Evolutionary conservation across 2,329 filamentous ascomycete genomes (phyloP).

Genomic region (Penicillium frequentans): DNA sequence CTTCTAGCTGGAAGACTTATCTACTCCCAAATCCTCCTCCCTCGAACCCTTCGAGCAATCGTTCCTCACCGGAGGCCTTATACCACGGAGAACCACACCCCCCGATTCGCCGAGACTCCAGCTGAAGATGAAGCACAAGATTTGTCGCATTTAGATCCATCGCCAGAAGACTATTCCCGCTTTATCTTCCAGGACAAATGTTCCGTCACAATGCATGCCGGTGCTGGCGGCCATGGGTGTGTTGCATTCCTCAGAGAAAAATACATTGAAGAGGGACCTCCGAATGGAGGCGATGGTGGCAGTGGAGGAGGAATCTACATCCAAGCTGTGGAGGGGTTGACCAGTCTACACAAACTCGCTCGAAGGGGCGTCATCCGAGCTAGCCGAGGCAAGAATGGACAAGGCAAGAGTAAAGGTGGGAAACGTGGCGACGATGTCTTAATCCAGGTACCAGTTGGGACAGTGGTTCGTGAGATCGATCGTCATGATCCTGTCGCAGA

Average conservation of each 20-base stretch:
- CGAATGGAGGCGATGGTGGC: constrained; percentile 93
- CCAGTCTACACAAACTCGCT: constrained; percentile 87
- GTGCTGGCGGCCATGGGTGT: constrained; percentile 84
- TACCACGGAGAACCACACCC: constrained; percentile 16
- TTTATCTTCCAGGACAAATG: constrained; percentile 87
- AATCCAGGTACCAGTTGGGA: constrained; percentile 89
- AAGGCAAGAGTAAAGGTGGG: constrained; percentile 57
- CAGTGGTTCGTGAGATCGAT: constrained; percentile 79
- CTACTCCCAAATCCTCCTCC: constrained; percentile 10
- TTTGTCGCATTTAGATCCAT: constrained; percentile 69
- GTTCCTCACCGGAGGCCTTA: constrained; percentile 22
- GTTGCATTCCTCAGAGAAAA: constrained; percentile 93
- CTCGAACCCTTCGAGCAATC: constrained; percentile 5
- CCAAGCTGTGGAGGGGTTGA: constrained; percentile 87
- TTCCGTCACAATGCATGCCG: constrained; percentile 72
- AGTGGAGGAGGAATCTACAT: constrained; percentile 92
- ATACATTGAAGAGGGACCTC: constrained; percentile 81
- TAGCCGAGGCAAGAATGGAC: constrained; percentile 46
- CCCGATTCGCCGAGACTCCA: constrained; percentile 9
- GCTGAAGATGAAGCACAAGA: constrained; percentile 22
- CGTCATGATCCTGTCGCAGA: constrained; percentile 75
- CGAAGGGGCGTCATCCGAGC: constrained; percentile 64
- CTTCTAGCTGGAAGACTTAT: background rate
- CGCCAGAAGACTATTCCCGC: constrained; percentile 78
- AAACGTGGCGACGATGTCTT: constrained; percentile 82